Percentiles rank a stretch among this genome's conserved stretches.
These are phyloP conservation scores for Curvularia spicifera DNA, from an alignment of 2,329 filamentous ascomycete species.

Conservation along the genomic window DNA sequence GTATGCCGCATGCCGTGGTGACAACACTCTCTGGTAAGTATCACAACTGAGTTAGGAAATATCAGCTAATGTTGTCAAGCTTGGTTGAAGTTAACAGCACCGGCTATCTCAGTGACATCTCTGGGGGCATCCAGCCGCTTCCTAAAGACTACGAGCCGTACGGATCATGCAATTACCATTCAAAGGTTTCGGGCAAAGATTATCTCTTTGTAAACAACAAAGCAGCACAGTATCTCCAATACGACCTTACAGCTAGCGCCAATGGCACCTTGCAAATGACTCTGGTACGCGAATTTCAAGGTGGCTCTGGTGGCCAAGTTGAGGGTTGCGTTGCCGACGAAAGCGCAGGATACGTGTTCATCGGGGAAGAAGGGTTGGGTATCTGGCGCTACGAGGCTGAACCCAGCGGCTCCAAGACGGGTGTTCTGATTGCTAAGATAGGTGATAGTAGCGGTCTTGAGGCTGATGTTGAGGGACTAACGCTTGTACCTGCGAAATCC, in stretches of 20 bases:
- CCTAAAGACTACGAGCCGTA: constrained; percentile 58
- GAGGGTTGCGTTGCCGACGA: constrained; percentile 63
- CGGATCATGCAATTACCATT: constrained; percentile 60
- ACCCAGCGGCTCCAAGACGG: constrained; percentile 50
- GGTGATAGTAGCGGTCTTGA: constrained; percentile 56
- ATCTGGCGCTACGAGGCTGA: constrained; percentile 62
- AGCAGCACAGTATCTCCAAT: constrained; percentile 61
- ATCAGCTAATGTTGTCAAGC: constrained; percentile 35
- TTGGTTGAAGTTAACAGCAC: constrained; percentile 59
- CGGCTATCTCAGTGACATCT: constrained; percentile 53
- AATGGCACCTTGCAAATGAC: constrained; percentile 54
- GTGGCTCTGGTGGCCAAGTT: constrained; percentile 60
- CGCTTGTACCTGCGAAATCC: constrained; percentile 56
- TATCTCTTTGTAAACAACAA: constrained; percentile 65
- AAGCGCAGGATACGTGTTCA: constrained; percentile 58
- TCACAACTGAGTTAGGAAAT: background rate
- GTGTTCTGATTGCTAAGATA: constrained; percentile 51
- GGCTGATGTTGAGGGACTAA: constrained; percentile 63
- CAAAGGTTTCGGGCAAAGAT: constrained; percentile 55
- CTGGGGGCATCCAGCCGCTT: constrained; percentile 57
- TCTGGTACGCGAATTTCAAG: constrained; percentile 60
- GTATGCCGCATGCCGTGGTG: constrained; percentile 59
- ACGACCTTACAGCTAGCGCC: constrained; percentile 52
- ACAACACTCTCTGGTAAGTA: constrained; percentile 61
- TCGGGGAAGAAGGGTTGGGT: constrained; percentile 60